phyloP scores from a whole-genome alignment of 768 basidiomycete species.

The Tylopilus subfusipes region DNA sequence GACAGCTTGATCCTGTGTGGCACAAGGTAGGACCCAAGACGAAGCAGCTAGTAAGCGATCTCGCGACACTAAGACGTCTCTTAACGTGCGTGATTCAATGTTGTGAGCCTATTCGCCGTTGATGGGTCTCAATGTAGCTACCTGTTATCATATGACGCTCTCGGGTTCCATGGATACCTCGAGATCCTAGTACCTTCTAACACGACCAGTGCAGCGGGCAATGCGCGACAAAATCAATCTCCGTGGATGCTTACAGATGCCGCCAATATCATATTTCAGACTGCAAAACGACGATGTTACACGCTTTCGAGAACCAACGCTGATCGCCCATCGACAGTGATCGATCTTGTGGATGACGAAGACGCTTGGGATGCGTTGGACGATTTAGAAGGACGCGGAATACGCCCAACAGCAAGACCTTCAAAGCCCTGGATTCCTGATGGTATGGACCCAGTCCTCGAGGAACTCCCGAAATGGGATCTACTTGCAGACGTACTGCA shows the following conservation, averaged over 20 bases:
- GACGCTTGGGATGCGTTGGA: conserved; percentile 76
- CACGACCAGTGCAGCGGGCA: conserved; percentile 46
- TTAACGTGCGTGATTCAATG: conserved; percentile 55
- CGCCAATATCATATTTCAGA: conserved; percentile 80
- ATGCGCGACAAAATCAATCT: conserved; percentile 61
- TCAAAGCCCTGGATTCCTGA: conserved; percentile 59
- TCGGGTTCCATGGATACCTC: conserved; percentile 88
- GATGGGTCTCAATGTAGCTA: conserved; percentile 36
- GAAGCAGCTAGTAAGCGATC: conserved; percentile 85
- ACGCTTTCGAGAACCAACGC: conserved; percentile 38
- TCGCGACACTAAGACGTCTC: conserved; percentile 79
- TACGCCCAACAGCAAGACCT: conserved; percentile 3
- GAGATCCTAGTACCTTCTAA: conserved; percentile 79
- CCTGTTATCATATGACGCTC: conserved; percentile 84
- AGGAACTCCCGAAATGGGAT: conserved; percentile 95
- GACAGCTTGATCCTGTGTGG: conserved; percentile 92
- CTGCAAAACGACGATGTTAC: conserved; percentile 81
- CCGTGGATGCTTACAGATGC: conserved; percentile 94
- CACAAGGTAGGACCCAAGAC: conserved; percentile 93
- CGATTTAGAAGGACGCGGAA: conserved; percentile 38
- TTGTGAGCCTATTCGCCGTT: background rate
- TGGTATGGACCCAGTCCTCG: conserved; percentile 80
- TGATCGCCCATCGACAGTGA: conserved; percentile 24
- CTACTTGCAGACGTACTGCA: conserved; percentile 79
- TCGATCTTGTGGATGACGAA: conserved; percentile 54